phyloP scores from a whole-genome alignment of 2,329 filamentous ascomycete species.

The Lasiodiplodia sp. region DNA sequence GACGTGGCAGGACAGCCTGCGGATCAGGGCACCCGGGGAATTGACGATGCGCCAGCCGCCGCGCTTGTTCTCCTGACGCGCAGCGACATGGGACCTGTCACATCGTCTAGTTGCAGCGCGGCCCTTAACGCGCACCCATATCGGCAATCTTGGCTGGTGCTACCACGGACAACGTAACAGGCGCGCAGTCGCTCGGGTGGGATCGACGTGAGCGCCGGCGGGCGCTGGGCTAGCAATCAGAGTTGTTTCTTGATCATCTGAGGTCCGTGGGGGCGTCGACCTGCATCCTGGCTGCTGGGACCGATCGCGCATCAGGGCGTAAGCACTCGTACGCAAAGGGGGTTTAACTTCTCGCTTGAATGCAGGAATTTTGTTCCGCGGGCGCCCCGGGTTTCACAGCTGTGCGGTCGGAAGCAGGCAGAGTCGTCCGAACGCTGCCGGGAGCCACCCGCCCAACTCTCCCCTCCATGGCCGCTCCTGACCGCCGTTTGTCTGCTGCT shows the following conservation, averaged over 20 bases:
- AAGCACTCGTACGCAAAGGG: conserved; percentile 33
- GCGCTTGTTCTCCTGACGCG: conserved; percentile 17
- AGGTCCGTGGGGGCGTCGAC: conserved; percentile 40
- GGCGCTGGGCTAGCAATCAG: conserved; percentile 20
- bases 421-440: conserved; percentile 27
- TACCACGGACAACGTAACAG: conserved; percentile 24
- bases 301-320: conserved; percentile 29
- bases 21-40: conserved; percentile 25
- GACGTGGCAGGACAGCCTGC: conserved; percentile 16
- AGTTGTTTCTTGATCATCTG: conserved; percentile 34
- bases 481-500: conserved; percentile 26
- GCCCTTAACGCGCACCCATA: conserved; percentile 28
- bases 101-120: conserved; percentile 26
- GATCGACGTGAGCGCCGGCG: conserved; percentile 12
- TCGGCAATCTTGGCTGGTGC: conserved; percentile 24
- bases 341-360: conserved; percentile 32
- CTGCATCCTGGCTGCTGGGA: conserved; percentile 44
- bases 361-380: conserved; percentile 30
- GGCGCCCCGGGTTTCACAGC: conserved; percentile 28
- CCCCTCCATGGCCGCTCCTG: conserved; percentile 22
- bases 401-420: conserved; percentile 27
- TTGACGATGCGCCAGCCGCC: conserved; percentile 17
- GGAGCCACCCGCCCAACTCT: conserved; percentile 13
- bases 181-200: conserved; percentile 10
- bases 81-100: conserved; percentile 29